A percentile compares a stretch with the other conserved stretches of the same genome.
Evolutionary conservation across 164 flowering plant species (phyloP).

Genomic region (Nymphaea thermarum): DNA sequence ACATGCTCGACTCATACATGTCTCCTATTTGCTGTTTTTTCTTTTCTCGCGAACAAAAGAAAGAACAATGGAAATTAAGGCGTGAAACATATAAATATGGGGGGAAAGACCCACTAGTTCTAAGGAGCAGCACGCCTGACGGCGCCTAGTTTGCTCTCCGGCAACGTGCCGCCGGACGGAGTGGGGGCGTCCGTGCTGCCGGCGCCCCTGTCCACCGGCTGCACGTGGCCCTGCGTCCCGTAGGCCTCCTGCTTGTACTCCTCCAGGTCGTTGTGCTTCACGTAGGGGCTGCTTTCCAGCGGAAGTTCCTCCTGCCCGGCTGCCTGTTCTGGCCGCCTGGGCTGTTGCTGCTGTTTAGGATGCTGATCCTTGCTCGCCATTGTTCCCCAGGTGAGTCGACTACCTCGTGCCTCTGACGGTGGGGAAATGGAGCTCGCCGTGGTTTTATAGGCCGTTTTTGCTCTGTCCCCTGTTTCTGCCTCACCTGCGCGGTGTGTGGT

Average conservation of each 20-base stretch:
- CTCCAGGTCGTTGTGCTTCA: conserved; percentile 48
- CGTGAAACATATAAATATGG: no score
- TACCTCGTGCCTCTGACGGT: no score
- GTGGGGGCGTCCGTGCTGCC: conserved; percentile 67
- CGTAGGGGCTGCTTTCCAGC: conserved; percentile 51
- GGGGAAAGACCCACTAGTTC: no score
- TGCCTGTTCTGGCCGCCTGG: background rate
- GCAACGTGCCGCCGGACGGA: conserved; percentile 21
- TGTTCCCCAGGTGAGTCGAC: background rate
- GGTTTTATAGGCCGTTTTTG: no score
- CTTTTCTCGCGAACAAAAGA: no score
- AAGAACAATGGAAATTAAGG: no score
- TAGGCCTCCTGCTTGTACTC: conserved; percentile 62
- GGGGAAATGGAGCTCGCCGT: no score
- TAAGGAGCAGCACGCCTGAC: background rate
- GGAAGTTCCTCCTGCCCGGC: conserved; percentile 34
- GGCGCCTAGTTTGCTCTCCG: background rate
- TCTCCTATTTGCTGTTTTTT: no score
- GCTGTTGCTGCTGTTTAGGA: background rate
- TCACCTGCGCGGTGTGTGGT: no score
- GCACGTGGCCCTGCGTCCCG: conserved; percentile 51
- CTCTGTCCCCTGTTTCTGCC: no score
- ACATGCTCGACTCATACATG: no score
- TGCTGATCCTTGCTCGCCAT: background rate
- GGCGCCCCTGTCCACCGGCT: conserved; percentile 33